phyloP scores from a whole-genome alignment of 2,329 filamentous ascomycete genomes.

The Xylaria sp. region DNA sequence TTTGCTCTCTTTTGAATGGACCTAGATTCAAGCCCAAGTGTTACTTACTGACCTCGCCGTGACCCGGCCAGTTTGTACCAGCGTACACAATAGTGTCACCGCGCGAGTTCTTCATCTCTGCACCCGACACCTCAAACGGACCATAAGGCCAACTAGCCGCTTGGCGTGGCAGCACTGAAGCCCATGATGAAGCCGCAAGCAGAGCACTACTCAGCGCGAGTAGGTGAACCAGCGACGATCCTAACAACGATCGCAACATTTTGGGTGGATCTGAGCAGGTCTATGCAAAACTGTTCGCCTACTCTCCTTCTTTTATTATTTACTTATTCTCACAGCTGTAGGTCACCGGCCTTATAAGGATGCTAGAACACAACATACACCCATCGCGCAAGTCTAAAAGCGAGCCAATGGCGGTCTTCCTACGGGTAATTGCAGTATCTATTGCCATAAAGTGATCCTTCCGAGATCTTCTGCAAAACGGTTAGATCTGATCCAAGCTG shows the following conservation, averaged over 20 bases:
- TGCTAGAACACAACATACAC: neutral
- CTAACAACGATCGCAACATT: conserved; percentile 38
- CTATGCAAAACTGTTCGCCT: conserved; percentile 6
- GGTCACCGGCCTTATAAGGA: neutral
- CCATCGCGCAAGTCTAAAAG: conserved; percentile 6
- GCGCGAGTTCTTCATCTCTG: conserved; percentile 57
- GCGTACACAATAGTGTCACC: conserved; percentile 61
- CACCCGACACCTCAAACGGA: conserved; percentile 54
- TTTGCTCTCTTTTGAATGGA: neutral
- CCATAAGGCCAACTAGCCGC: conserved; percentile 46
- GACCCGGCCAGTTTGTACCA: conserved; percentile 71
- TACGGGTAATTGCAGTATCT: conserved; percentile 23
- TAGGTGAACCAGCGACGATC: conserved; percentile 41
- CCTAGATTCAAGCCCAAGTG: neutral
- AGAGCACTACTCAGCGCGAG: conserved; percentile 43
- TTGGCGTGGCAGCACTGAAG: conserved; percentile 39
- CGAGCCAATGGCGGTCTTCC: conserved; percentile 32
- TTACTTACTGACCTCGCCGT: conserved; percentile 62
- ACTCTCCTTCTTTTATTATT: neutral
- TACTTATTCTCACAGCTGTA: neutral
- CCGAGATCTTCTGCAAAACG: conserved; percentile 24
- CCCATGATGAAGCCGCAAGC: conserved; percentile 38
- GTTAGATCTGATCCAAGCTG: conserved; percentile 4
- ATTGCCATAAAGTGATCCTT: conserved; percentile 27
- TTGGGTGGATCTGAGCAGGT: conserved; percentile 10